Evolutionary conservation across 768 basidiomycete genomes (phyloP), one percentile per base, ranked within the genome.

Genomic region (Suillus alpinus): DNA sequence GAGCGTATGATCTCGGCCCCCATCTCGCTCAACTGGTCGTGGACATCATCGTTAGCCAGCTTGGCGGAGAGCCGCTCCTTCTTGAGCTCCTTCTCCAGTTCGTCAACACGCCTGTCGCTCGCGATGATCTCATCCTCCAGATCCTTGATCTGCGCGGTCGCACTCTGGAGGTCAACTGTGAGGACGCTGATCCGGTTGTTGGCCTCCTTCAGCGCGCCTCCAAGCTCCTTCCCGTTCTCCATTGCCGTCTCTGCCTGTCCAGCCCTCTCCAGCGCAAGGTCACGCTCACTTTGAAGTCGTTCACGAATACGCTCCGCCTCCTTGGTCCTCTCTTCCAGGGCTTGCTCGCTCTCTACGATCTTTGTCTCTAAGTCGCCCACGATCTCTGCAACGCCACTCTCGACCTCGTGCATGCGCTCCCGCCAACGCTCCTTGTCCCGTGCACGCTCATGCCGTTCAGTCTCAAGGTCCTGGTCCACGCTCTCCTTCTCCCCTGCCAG

Each of bases 361-460:
- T 82, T 86, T 62, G 66, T 66, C 73, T 92, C 89, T 60, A 94
- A 72, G 55, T 85, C 83, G n/a, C 74, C 73, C 20, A 94, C 77
- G 59, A 92, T 87, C 9, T 75, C 83, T 40, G 83, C 82, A 31
- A 91, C 90, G 4, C 87, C 88, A 55, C 76, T 77, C 71, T 92
- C 86, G 9, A 91, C 87, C 61, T 91, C 89, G 9, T 64, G 66
- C 84, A 92, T 89, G 49, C 88, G 80, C 56, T 82, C 83, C 65
- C 83, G 84, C 86, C 87, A 93, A 47, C 84, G 75, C 32, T 86
- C 84, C 62, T 87, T 88, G 68, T 92, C 89, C 56, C 78, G 78
- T 13, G 79, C 74, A n/a, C 90, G 79, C 52, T 83, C 88, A 23
- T 72, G 75, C 59, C 70, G 81, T 70, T 91, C 89, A 41, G 73